Base-by-base conservation (phyloP, 2,329 filamentous ascomycete species). In the Trichophyton mentagrophytes region DNA sequence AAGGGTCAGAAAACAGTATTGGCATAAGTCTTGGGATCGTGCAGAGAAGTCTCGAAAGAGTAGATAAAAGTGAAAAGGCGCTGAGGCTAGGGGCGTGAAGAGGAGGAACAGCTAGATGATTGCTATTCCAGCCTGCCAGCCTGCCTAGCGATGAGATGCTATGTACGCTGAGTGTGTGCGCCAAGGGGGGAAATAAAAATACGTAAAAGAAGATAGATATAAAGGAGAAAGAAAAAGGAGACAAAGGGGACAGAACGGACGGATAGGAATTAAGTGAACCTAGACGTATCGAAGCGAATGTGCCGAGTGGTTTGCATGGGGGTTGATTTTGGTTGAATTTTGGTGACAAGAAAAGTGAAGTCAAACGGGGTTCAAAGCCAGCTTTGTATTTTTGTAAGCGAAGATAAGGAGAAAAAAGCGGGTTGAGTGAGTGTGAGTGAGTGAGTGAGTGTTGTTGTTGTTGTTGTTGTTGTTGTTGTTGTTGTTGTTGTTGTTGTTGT, bases 211-310 rank as follows among this genome's bases (percentile, higher is more conserved):
- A 44, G 38, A 51, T 22, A 49, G 56, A 61, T 46, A 58, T 59
- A 57, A 60, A 53, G 8, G 13, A 22, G 27, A 36, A 15, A 8
- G n/a, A n/a, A 15, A 30, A 30, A 13, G 13, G 22, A 30, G 9
- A 62, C 58, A 62, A 58, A 58, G 8, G 63, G 58, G 60, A 65
- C 66, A 57, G 60, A 53, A 38, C 2, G 33, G 33, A 38, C 33
- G 33, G 62, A 60, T 25, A 60, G 44, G 38, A 33, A 61, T 58
- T 61, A 63, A 63, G 64, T 61, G 61, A 47, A 61, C 58, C 62
- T 61, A 57, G 33, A 51, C 17, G 44, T 57, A 36, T 27, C 38
- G 58, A 56, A 51, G 36, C 36, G 57, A 38, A 51, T 61, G 61
- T 63, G 57, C 51, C 63, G 64, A 66, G 20, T 36, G 22, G 33